Evolutionary conservation across 805 yeast species (phyloP).

Genomic region (Pichia cabralensis): DNA sequence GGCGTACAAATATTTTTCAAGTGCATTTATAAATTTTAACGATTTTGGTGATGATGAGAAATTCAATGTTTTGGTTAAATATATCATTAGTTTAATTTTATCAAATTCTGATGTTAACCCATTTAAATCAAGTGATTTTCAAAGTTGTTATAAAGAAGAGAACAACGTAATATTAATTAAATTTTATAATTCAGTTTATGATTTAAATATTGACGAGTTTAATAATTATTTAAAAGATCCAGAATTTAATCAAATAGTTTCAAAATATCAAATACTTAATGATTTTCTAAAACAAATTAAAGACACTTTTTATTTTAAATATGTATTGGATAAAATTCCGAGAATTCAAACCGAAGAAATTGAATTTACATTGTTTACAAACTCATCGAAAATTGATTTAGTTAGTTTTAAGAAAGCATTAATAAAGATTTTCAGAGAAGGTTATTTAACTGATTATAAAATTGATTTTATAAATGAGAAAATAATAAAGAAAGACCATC

Average conservation of each 20-base stretch:
- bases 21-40: slow-evolving; percentile 38
- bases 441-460: slow-evolving; percentile 16
- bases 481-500: slow-evolving; percentile 8
- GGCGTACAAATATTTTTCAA: slow-evolving; percentile 42
- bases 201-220: slow-evolving; percentile 17
- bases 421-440: slow-evolving; percentile 18
- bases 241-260: slow-evolving; percentile 6
- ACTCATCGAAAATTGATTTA: too few relatives aligned
- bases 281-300: slow-evolving; percentile 19
- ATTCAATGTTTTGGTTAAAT: slow-evolving; percentile 46
- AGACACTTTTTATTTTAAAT: slow-evolving; percentile 18
- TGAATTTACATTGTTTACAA: too few relatives aligned
- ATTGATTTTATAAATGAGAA: slow-evolving; percentile 18
- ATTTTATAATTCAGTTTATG: slow-evolving; percentile 20
- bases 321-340: slow-evolving; percentile 14
- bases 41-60: slow-evolving; percentile 53
- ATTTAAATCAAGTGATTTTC: slow-evolving; percentile 63
- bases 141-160: slow-evolving; percentile 20
- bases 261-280: slow-evolving; percentile 10
- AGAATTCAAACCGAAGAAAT: slow-evolving; percentile 18
- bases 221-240: slow-evolving; percentile 12
- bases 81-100: slow-evolving; percentile 51
- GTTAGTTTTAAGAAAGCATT: slow-evolving; percentile 19
- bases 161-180: slow-evolving; percentile 17
- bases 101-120: slow-evolving; percentile 61